Conservation (phyloP, 1,284 basidiomycete genomes). For the Thecaphora frezii region DNA sequence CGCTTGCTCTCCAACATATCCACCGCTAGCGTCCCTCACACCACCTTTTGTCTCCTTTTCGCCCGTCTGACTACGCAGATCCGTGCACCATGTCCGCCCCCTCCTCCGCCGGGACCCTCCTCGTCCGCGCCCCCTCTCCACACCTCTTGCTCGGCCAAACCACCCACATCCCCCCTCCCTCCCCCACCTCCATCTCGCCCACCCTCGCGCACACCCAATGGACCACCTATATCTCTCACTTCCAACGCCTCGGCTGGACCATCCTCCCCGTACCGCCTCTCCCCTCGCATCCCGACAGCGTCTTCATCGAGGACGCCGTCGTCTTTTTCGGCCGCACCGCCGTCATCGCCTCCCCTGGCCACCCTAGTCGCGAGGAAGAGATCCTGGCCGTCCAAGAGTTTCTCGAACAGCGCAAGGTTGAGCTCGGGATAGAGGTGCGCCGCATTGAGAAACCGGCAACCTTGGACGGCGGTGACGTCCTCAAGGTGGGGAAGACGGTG, state of each 20-base stretch:
- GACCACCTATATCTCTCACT: conserved; percentile 9
- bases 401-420: neutral
- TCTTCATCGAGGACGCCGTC: conserved; percentile 27
- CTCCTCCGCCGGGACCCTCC: conserved; percentile 4
- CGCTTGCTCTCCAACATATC: too few relatives aligned
- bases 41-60: too few relatives aligned
- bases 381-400: neutral
- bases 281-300: conserved; percentile 13
- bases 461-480: conserved; percentile 30
- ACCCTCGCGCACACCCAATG: conserved; percentile 12
- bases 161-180: conserved; percentile 17
- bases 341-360: conserved; percentile 11
- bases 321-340: conserved; percentile 7
- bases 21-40: too few relatives aligned
- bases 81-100: too few relatives aligned
- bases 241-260: conserved; percentile 13
- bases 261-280: neutral
- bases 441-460: conserved; percentile 14
- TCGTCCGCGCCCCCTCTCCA: conserved; percentile 11
- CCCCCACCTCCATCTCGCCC: conserved; percentile 2
- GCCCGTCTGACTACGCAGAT: too few relatives aligned
- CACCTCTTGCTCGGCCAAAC: conserved; percentile 15
- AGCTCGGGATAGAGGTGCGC: neutral
- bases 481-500: conserved; percentile 14
- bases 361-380: conserved; percentile 8